Percentiles rank a stretch among this genome's conserved stretches.
These are phyloP conservation scores for Trematosphaeria pertusa DNA, from an alignment of 2,329 filamentous ascomycete species.

Conservation along the genomic window DNA sequence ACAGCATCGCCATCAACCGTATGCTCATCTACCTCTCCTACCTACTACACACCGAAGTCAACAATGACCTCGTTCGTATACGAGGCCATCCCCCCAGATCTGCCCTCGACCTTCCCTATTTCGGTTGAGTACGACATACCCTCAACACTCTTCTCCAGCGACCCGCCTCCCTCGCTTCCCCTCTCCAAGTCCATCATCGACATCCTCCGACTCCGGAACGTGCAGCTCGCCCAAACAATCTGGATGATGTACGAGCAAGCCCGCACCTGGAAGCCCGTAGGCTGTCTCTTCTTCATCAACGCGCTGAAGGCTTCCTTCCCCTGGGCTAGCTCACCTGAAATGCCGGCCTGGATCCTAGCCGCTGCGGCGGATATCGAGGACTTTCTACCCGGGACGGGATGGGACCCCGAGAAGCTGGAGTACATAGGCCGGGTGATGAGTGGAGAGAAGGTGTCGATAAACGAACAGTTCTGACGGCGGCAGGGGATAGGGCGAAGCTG, in stretches of 20 bases:
- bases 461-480: not conserved
- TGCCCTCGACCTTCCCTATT: not conserved
- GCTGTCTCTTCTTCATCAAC: conserved; percentile 10
- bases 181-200: not conserved
- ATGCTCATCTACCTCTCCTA: conserved; percentile 7
- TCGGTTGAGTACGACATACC: conserved; percentile 1
- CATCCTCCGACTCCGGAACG: conserved; percentile 1
- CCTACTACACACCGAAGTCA: not conserved
- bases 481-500: not conserved
- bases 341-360: conserved; percentile 7
- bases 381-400: not conserved
- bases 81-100: not conserved
- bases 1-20: conserved; percentile 4
- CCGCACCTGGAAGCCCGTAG: conserved; percentile 10
- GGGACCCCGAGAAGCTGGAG: conserved; percentile 1
- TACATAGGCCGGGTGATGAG: not conserved
- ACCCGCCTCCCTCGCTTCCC: not conserved
- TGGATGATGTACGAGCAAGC: conserved; percentile 22
- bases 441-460: not conserved
- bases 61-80: no score
- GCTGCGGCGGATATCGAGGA: conserved; percentile 3
- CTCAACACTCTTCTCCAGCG: not conserved
- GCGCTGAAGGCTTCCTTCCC: conserved; percentile 3
- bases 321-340: conserved; percentile 6
- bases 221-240: conserved; percentile 5